Percentiles rank a stretch among this genome's conserved stretches.
Evolutionary conservation across 768 basidiomycete species (phyloP).

Genomic region (Dentipellis sp.): DNA sequence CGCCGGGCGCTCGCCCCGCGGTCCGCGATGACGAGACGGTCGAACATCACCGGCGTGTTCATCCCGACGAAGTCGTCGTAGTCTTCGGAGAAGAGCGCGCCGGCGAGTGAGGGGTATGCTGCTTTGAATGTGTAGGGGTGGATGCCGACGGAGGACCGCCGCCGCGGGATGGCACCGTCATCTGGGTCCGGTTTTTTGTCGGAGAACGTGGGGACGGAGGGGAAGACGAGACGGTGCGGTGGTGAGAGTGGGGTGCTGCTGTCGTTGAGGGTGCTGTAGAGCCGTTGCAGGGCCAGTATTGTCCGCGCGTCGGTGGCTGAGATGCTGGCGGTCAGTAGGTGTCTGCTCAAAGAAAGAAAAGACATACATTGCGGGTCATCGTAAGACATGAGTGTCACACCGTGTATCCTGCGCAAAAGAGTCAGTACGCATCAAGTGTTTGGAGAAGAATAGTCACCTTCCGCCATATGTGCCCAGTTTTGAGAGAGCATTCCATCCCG

Average conservation of each 20-base stretch:
- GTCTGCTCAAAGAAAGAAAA: not conserved
- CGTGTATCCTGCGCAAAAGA: slow-evolving; percentile 43
- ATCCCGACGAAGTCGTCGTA: slow-evolving; percentile 70
- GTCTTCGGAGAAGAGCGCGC: slow-evolving; percentile 60
- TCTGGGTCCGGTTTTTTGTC: slow-evolving; percentile 29
- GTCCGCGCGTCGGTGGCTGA: slow-evolving; percentile 47
- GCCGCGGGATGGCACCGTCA: slow-evolving; percentile 16
- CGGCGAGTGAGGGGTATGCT: slow-evolving; percentile 57
- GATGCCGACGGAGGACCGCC: slow-evolving; percentile 23
- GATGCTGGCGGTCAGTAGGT: not conserved
- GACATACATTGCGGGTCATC: slow-evolving; percentile 22
- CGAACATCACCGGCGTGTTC: slow-evolving; percentile 61
- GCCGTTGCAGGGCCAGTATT: slow-evolving; percentile 69
- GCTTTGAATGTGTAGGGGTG: slow-evolving; percentile 35
- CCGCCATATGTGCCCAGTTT: slow-evolving; percentile 23
- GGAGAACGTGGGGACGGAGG: slow-evolving; percentile 53
- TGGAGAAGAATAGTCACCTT: slow-evolving; percentile 12
- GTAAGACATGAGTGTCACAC: slow-evolving; percentile 46
- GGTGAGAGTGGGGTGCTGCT: slow-evolving; percentile 13
- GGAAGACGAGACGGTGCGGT: slow-evolving; percentile 55
- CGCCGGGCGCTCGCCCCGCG: slow-evolving; percentile 31
- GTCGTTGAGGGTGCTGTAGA: slow-evolving; percentile 54
- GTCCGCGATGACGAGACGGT: slow-evolving; percentile 72
- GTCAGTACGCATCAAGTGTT: not conserved
- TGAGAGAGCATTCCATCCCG: slow-evolving; percentile 13